Percentiles rank a stretch among this genome's conserved stretches.
Evolutionary conservation across 352 stramenopile species (phyloP).

Genomic region (Achlya hypogyna): DNA sequence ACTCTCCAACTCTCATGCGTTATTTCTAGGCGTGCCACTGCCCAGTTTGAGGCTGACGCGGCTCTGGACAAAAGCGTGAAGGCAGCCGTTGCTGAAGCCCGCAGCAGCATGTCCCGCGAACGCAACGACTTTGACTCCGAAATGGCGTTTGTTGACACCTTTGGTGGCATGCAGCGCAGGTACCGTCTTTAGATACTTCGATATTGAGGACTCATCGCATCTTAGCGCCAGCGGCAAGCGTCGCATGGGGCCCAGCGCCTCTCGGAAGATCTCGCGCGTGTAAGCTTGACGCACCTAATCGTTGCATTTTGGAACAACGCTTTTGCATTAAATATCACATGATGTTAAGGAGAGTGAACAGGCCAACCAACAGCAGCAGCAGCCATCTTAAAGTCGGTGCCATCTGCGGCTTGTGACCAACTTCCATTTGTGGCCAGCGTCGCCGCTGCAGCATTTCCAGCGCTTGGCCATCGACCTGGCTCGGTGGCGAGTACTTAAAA

Average conservation of each 20-base stretch:
- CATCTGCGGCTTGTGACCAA: not conserved
- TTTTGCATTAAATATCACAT: not conserved
- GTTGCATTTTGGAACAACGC: not conserved
- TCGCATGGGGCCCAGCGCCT: constrained; percentile 6
- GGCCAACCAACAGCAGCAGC: not conserved
- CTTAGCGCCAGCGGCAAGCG: constrained; percentile 12
- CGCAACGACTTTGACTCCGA: constrained; percentile 14
- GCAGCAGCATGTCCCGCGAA: not conserved
- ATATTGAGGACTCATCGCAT: not conserved
- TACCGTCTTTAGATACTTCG: not conserved
- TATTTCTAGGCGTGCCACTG: constrained; percentile 1
- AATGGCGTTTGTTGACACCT: constrained; percentile 2
- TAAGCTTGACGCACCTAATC: not conserved
- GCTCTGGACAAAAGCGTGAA: constrained; percentile 4
- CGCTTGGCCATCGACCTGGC: not conserved
- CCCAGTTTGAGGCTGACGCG: not conserved
- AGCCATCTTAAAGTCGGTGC: not conserved
- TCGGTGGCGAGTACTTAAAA: constrained; percentile 31
- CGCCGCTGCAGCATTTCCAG: not conserved
- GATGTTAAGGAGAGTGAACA: not conserved
- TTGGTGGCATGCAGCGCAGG: not conserved
- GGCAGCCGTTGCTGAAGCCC: not conserved
- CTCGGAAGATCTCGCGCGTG: constrained; percentile 13
- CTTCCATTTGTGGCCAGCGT: not conserved
- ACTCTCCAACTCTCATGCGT: not conserved